Evolutionary conservation across 2,329 filamentous ascomycete genomes (phyloP), one percentile per base, ranked within the genome.

Genomic region (Scopulariopsis brevicaulis): DNA sequence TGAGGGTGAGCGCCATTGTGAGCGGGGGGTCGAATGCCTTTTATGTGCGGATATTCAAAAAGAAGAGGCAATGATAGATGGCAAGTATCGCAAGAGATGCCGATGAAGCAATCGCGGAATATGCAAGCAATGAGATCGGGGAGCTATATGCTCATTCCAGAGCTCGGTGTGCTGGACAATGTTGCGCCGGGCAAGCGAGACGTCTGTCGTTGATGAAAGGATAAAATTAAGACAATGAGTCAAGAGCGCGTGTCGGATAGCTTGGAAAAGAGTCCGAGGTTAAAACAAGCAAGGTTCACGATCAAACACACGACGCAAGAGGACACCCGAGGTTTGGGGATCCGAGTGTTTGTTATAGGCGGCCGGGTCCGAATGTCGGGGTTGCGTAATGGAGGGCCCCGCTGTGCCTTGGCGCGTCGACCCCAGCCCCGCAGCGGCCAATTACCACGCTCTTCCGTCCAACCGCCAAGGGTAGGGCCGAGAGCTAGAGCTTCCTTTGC

Each of bases 1-100:
- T 74, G 58, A 81, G 74, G n/a, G 78, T 80, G 58, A 70, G 63
- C 40, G 71, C 63, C 71, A 74, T 74, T 60, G 55, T 32, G 56
- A 53, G 12, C n/a, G 7, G 20, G 22, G 22, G 2, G 22, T 14
- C n/a, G 11, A n/a, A n/a, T 12, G 32, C 8, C n/a, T 25, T 40
- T 25, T 20, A 35, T 20, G 46, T n/a, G 48, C n/a, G 25, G 43
- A 24, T 46, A 55, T 48, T 20, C 22, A 46, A 32, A n/a, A 40
- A 54, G 34, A 54, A 40, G 35, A 37, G 32, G 18, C 12, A 15
- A 15, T 4, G 37, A 20, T 34, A 22, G 24, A 24, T 14, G 53
- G 28, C 40, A 14, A 12, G 48, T 34, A 11, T 24, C 46, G 46
- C 22, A 50, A 50, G 46, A 22, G 46, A 50, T 50, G 46, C n/a